These are phyloP conservation scores for Serendipita sp. DNA, from an alignment of 768 basidiomycete genomes.

Conservation along the genomic window DNA sequence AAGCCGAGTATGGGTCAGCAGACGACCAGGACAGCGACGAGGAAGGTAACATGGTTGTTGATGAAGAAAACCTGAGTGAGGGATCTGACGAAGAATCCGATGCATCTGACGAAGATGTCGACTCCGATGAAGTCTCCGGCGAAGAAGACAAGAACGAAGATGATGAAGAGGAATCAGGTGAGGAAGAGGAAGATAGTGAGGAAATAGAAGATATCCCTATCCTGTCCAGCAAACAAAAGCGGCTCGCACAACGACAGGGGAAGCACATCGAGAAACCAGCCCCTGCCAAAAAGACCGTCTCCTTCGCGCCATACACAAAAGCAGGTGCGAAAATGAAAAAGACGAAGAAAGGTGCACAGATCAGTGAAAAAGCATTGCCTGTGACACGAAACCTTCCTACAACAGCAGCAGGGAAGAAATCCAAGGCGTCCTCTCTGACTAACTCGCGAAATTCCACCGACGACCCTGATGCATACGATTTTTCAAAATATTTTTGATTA, in stretches of 20 bases:
- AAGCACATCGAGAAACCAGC: conserved; percentile 3
- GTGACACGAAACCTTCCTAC: neutral
- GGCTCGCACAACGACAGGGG: conserved; percentile 1
- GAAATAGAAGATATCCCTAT: conserved; percentile 8
- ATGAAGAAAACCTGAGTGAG: neutral
- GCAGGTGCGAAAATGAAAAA: neutral
- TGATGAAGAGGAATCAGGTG: conserved; percentile 17
- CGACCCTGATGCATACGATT: neutral
- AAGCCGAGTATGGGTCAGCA: neutral
- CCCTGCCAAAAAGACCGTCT: neutral
- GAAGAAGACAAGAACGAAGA: conserved; percentile 18
- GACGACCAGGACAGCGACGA: neutral
- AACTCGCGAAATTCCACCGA: too few species aligned
- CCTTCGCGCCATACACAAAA: conserved; percentile 8
- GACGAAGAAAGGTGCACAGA: neutral
- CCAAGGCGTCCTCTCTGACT: too few species aligned
- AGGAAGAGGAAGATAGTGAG: conserved; percentile 7
- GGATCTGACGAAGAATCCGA: neutral
- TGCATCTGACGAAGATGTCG: neutral
- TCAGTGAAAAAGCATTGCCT: neutral
- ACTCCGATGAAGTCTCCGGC: neutral
- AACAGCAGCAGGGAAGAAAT: too few species aligned
- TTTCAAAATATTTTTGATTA: conserved; percentile 6
- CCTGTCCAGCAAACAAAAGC: conserved; percentile 2
- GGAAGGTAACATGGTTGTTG: neutral